Conservation (phyloP, 164 flowering plant species). For the Litsea cubeba region DNA sequence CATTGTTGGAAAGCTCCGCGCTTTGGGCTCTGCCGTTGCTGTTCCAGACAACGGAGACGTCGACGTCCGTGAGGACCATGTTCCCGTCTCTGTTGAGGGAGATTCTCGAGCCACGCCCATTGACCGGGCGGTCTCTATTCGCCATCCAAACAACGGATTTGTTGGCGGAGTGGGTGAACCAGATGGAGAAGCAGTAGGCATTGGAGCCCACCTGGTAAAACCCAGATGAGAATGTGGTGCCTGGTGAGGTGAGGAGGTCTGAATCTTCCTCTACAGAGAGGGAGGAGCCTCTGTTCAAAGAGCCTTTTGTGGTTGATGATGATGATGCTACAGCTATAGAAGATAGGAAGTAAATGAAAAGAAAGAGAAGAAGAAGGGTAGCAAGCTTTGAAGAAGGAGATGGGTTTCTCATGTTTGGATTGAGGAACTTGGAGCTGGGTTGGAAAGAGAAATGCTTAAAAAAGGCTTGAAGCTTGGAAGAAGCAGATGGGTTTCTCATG, state of each 20-base stretch:
- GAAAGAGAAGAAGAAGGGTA: neutral
- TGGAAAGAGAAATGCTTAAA: too few species aligned
- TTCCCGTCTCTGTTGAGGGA: slow-evolving; percentile 2
- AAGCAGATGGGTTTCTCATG: neutral
- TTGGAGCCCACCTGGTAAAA: slow-evolving; percentile 10
- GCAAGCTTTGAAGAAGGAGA: neutral
- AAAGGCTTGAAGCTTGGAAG: too few species aligned
- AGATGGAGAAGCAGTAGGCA: slow-evolving; percentile 18
- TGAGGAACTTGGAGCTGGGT: neutral
- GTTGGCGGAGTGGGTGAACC: slow-evolving; percentile 16
- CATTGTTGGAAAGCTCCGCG: slow-evolving; percentile 1
- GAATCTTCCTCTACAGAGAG: slow-evolving; percentile 17
- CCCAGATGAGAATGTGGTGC: slow-evolving; percentile 11
- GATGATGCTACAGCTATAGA: neutral
- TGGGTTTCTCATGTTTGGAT: slow-evolving; percentile 7
- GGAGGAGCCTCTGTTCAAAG: slow-evolving; percentile 12
- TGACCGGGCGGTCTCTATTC: slow-evolving; percentile 15
- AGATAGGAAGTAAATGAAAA: neutral
- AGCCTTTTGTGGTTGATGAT: slow-evolving; percentile 2
- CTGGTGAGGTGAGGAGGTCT: slow-evolving; percentile 16
- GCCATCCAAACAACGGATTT: slow-evolving; percentile 18
- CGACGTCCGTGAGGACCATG: slow-evolving; percentile 8
- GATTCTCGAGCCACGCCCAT: slow-evolving; percentile 11
- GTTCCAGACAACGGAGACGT: slow-evolving; percentile 13
- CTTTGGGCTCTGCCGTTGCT: slow-evolving; percentile 1